phyloP scores from a whole-genome alignment of 2,329 filamentous ascomycete genomes.

The Fusarium caatingaense region DNA sequence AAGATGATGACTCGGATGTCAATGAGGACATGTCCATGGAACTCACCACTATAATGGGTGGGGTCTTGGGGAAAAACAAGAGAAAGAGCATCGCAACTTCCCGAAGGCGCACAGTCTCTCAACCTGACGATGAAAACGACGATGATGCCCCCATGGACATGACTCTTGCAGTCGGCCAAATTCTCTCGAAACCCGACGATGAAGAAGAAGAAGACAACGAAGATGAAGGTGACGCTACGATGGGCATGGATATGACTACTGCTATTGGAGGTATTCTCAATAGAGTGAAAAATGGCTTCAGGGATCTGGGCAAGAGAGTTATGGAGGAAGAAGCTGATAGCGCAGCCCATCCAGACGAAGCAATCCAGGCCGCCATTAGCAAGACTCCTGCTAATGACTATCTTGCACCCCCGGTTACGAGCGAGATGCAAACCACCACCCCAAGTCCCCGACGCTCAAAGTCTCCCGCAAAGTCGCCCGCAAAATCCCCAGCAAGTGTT shows the following conservation, averaged over 20 bases:
- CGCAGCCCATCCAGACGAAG: conserved; percentile 58
- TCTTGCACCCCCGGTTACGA: conserved; percentile 47
- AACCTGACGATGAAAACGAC: conserved; percentile 48
- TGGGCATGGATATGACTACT: conserved; percentile 76
- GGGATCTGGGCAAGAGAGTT: conserved; percentile 61
- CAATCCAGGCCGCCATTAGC: conserved; percentile 46
- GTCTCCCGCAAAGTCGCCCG: conserved; percentile 65
- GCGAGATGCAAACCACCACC: conserved; percentile 47
- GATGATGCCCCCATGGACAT: conserved; percentile 64
- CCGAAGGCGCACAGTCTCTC: conserved; percentile 42
- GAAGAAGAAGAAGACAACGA: conserved; percentile 48
- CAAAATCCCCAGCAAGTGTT: conserved; percentile 62
- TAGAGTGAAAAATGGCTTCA: conserved; percentile 46
- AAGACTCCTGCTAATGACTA: conserved; percentile 37
- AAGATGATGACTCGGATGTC: conserved; percentile 53
- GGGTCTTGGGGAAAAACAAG: conserved; percentile 57
- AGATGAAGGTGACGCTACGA: conserved; percentile 46
- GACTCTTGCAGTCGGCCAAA: conserved; percentile 67
- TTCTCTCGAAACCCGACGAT: conserved; percentile 56
- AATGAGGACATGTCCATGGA: conserved; percentile 85
- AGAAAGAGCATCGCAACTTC: conserved; percentile 39
- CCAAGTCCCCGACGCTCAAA: conserved; percentile 67
- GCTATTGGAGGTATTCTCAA: conserved; percentile 71
- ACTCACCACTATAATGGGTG: conserved; percentile 74
- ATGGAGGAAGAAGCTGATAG: conserved; percentile 69